A percentile compares a stretch with the other conserved stretches of the same genome.
Evolutionary conservation across 2,329 filamentous ascomycete genomes (phyloP).

Genomic region (Magnaporthiopsis incrustans): DNA sequence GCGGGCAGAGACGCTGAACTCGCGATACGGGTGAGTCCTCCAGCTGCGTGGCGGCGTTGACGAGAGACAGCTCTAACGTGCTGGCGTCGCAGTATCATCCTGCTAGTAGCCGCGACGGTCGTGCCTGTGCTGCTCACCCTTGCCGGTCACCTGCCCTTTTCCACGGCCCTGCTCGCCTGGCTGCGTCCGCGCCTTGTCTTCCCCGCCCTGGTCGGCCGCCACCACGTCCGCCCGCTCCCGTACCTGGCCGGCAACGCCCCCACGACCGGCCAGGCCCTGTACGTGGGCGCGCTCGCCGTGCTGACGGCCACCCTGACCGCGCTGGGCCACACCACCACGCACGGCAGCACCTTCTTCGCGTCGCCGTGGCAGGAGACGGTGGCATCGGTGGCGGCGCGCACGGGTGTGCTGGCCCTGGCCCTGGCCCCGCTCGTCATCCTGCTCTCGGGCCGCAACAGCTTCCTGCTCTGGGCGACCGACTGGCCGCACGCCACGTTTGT

Average conservation of each 20-base stretch:
- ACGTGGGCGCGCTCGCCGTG: constrained; percentile 11
- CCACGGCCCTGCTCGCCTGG: not conserved
- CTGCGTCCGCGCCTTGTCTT: constrained; percentile 25
- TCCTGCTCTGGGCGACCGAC: constrained; percentile 38
- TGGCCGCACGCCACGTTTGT: constrained; percentile 42
- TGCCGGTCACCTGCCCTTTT: not conserved
- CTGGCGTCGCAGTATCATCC: no score
- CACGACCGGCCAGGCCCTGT: constrained; percentile 17
- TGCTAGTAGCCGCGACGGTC: no score
- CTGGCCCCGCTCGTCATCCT: constrained; percentile 28
- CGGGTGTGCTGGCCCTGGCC: constrained; percentile 9
- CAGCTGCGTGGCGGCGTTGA: no score
- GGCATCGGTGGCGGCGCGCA: constrained; percentile 4
- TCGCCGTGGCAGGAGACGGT: constrained; percentile 2
- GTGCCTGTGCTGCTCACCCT: not conserved
- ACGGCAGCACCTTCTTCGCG: constrained; percentile 3
- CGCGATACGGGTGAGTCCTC: constrained; percentile 12
- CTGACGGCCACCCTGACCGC: constrained; percentile 13
- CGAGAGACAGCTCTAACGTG: no score
- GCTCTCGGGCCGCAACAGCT: constrained; percentile 37
- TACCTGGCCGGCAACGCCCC: constrained; percentile 25
- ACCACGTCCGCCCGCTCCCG: constrained; percentile 24
- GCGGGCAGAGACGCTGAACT: constrained; percentile 13
- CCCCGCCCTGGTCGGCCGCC: constrained; percentile 22
- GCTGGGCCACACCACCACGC: constrained; percentile 1